Evolutionary conservation across 805 yeast species (phyloP).

Genomic region (Candida manassasensis): DNA sequence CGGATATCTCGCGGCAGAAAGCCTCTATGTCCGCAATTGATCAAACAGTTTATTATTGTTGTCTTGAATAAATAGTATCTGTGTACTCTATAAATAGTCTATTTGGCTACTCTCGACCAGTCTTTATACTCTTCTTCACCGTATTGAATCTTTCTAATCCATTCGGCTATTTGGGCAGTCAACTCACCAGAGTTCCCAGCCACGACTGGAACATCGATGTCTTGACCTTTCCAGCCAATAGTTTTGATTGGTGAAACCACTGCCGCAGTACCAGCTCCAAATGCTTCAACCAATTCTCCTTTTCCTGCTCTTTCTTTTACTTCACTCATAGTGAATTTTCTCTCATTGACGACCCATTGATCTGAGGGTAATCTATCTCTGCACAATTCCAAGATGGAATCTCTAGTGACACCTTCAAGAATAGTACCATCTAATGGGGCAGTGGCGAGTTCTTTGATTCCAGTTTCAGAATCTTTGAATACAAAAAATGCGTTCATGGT

Average conservation of each 20-base stretch:
- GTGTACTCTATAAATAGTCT: slow-evolving; percentile 4
- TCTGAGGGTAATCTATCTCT: slow-evolving; percentile 67
- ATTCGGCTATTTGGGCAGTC: slow-evolving; percentile 72
- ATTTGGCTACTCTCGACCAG: slow-evolving; percentile 43
- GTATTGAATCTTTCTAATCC: slow-evolving; percentile 90
- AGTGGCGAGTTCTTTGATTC: slow-evolving; percentile 86
- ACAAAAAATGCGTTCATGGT: slow-evolving; percentile 95
- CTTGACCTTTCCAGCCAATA: slow-evolving; percentile 74
- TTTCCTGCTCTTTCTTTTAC: slow-evolving; percentile 68
- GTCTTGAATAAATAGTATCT: not conserved
- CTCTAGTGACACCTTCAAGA: slow-evolving; percentile 94
- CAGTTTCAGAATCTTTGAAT: slow-evolving; percentile 62
- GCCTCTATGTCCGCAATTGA: not conserved
- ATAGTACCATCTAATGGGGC: slow-evolving; percentile 98
- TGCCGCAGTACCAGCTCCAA: slow-evolving; percentile 99
- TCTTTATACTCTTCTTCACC: slow-evolving; percentile 67
- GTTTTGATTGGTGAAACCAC: slow-evolving; percentile 90
- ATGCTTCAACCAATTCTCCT: slow-evolving; percentile 89
- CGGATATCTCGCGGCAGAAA: not conserved
- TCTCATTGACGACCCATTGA: slow-evolving; percentile 82
- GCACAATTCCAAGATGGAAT: slow-evolving; percentile 73
- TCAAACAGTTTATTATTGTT: not conserved
- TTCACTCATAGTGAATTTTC: slow-evolving; percentile 77
- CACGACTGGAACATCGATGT: slow-evolving; percentile 72
- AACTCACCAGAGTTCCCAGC: slow-evolving; percentile 80